These are phyloP conservation scores for Penicillium coffeae DNA, from an alignment of 495 filamentous ascomycete genomes.

Conservation along the genomic window DNA sequence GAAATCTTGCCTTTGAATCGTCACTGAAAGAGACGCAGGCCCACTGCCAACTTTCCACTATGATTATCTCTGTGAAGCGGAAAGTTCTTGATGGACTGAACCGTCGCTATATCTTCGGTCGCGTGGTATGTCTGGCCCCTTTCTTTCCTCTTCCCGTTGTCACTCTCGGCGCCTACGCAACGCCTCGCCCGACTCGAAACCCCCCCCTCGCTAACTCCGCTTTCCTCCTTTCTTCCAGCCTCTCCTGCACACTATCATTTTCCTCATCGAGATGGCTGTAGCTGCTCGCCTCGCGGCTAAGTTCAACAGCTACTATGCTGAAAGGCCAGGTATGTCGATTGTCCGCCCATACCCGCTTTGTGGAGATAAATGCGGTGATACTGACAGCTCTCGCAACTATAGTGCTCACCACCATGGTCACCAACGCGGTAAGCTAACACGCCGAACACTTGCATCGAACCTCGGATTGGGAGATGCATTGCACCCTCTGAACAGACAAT, in stretches of 20 bases:
- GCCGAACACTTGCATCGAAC: neutral
- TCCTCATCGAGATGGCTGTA: conserved; percentile 83
- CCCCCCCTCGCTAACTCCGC: conserved; percentile 1
- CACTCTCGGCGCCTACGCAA: neutral
- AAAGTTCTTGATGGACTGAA: conserved; percentile 67
- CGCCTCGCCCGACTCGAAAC: neutral
- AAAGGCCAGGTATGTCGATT: conserved; percentile 63
- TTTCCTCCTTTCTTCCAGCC: conserved; percentile 56
- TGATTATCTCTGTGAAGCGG: conserved; percentile 50
- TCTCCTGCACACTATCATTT: conserved; percentile 77
- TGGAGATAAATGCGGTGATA: conserved; percentile 14
- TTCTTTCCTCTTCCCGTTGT: conserved; percentile 2
- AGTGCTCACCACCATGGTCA: conserved; percentile 98
- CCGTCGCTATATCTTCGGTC: conserved; percentile 74
- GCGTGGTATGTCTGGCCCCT: conserved; percentile 55
- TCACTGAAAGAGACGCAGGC: conserved; percentile 5
- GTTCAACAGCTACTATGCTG: conserved; percentile 90
- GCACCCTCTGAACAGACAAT: neutral
- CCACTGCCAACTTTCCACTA: conserved; percentile 19
- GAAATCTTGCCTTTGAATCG: conserved; percentile 22
- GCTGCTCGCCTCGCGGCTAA: conserved; percentile 75
- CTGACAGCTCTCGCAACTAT: conserved; percentile 26
- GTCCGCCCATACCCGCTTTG: neutral
- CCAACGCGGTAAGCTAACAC: conserved; percentile 70
- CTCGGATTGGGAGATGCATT: neutral